phyloP scores from a whole-genome alignment of 2,329 filamentous ascomycete species.

The Reticulascus tulasneorum region DNA sequence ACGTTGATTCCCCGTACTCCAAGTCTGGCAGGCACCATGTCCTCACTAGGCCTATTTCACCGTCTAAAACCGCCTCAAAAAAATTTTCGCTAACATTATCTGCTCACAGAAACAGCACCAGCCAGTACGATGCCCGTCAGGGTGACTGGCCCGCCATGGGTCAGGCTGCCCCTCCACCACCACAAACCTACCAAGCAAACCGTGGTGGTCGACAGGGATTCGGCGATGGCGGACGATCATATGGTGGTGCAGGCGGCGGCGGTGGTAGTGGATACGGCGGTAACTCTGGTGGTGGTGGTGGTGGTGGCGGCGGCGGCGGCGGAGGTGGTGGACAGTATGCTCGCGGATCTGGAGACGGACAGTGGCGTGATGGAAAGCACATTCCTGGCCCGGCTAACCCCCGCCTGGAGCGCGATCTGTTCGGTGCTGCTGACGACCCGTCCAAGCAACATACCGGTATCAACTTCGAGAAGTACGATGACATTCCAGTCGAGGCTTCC shows the following conservation, averaged over 20 bases:
- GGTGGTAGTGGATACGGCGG: slow-evolving; percentile 31
- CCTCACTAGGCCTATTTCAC: too few relatives aligned
- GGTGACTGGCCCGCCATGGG: slow-evolving; percentile 16
- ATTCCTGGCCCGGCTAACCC: slow-evolving; percentile 83
- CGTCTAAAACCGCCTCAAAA: too few relatives aligned
- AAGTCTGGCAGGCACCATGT: too few relatives aligned
- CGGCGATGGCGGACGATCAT: too few relatives aligned
- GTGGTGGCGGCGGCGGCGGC: slow-evolving; percentile 37
- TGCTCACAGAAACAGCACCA: slow-evolving; percentile 20
- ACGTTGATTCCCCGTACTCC: slow-evolving; percentile 22
- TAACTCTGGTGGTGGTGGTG: slow-evolving; percentile 25
- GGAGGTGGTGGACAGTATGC: slow-evolving; percentile 51
- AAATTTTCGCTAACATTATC: slow-evolving; percentile 1
- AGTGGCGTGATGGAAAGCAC: slow-evolving; percentile 97
- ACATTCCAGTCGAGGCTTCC: slow-evolving; percentile 97
- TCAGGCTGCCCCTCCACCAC: slow-evolving; percentile 11
- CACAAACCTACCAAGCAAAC: slow-evolving; percentile 16
- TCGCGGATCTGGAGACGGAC: slow-evolving; percentile 87
- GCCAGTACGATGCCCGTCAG: slow-evolving; percentile 25
- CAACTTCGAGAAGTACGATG: slow-evolving; percentile 99
- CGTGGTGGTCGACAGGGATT: slow-evolving; percentile 17
- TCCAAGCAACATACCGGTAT: slow-evolving; percentile 96
- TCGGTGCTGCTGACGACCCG: slow-evolving; percentile 85
- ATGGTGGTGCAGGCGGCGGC: too few relatives aligned
- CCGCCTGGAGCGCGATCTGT: slow-evolving; percentile 91